Evolutionary conservation across 2,329 filamentous ascomycete species (phyloP).

Genomic region (Xylariaceae sp.): DNA sequence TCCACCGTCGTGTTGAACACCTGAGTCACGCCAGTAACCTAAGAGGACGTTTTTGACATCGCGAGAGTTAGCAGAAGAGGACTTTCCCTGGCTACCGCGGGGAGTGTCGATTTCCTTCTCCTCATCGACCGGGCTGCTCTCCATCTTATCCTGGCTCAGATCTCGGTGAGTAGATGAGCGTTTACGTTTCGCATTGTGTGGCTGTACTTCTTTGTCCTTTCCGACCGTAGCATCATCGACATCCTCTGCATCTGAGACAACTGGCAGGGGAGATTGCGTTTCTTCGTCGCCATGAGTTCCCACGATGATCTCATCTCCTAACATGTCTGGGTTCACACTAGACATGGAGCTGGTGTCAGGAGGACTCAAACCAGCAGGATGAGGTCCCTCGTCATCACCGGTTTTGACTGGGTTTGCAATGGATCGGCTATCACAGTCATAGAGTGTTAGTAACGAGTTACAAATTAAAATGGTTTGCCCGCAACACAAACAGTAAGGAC

Average conservation of each 20-base stretch:
- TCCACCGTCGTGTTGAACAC: constrained; percentile 41
- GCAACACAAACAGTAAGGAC: too few species aligned
- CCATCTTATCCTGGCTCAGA: constrained; percentile 44
- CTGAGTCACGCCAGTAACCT: constrained; percentile 57
- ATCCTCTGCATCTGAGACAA: constrained; percentile 39
- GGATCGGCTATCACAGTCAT: constrained; percentile 15
- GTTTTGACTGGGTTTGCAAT: constrained; percentile 22
- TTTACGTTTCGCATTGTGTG: constrained; percentile 52
- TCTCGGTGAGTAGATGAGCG: constrained; percentile 47
- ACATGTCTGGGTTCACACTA: constrained; percentile 36
- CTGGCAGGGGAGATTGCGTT: constrained; percentile 35
- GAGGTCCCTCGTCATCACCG: constrained; percentile 35
- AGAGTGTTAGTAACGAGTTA: constrained; percentile 10
- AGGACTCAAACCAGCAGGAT: constrained; percentile 42
- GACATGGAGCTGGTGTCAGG: constrained; percentile 39
- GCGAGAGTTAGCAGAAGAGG: not conserved
- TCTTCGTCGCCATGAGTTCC: constrained; percentile 39
- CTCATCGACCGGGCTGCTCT: constrained; percentile 32
- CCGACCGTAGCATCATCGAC: constrained; percentile 38
- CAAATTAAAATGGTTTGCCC: not conserved
- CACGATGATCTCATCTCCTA: constrained; percentile 51
- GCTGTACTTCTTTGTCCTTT: constrained; percentile 34
- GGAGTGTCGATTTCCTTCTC: constrained; percentile 24
- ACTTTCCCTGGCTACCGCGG: constrained; percentile 7
- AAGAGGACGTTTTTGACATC: constrained; percentile 45